Conservation (phyloP, 257 asterid genomes). For the Nemophila menziesii region DNA sequence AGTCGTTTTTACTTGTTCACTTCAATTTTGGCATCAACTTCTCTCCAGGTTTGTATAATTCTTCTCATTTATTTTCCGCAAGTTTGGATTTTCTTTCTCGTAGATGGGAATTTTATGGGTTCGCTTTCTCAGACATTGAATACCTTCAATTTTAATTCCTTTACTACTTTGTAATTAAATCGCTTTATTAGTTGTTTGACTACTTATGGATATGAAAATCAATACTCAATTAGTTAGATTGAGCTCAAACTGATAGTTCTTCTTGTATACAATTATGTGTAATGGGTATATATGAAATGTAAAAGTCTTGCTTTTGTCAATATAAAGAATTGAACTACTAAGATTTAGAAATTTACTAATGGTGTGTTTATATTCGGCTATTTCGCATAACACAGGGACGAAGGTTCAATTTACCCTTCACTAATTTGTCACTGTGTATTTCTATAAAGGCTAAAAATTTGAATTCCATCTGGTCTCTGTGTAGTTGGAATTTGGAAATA, state of each 20-base stretch:
- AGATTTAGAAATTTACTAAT: background rate
- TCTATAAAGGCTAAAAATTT: background rate
- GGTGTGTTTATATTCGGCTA: no score
- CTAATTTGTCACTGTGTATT: background rate
- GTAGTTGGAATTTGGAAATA: no score
- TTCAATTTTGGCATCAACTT: background rate
- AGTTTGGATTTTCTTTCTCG: background rate
- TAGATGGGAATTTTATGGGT: constrained; percentile 18
- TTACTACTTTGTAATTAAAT: background rate
- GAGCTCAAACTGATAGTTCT: no score
- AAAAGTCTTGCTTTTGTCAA: background rate
- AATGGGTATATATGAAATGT: background rate
- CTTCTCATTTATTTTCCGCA: background rate
- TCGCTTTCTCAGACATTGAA: constrained; percentile 22
- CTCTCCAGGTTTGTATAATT: background rate
- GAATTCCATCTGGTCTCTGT: no score
- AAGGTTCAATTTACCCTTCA: no score
- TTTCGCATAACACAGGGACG: no score
- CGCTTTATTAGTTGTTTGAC: constrained; percentile 5
- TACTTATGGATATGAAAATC: no score
- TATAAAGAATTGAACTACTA: background rate
- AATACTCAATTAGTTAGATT: no score
- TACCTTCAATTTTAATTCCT: constrained; percentile 42
- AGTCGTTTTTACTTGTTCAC: background rate
- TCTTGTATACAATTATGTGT: no score